Evolutionary conservation across 495 filamentous ascomycete species (phyloP).

Genomic region (Trichocladium uniseriatum): DNA sequence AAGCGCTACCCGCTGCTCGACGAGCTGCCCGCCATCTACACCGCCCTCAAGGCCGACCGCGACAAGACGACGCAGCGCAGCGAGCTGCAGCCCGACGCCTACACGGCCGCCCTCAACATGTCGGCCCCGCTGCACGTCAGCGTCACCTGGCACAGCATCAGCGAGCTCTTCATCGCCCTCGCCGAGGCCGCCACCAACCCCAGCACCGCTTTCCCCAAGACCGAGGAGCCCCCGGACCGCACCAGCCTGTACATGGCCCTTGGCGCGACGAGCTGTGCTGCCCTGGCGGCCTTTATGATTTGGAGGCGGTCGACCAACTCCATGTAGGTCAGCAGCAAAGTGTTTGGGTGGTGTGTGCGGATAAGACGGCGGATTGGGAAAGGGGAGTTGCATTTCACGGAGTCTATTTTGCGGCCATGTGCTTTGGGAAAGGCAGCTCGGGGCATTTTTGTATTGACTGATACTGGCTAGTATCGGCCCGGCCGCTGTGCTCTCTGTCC

Average conservation of each 20-base stretch:
- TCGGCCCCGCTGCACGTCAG: conserved; percentile 86
- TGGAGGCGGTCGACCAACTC: conserved; percentile 42
- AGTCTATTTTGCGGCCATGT: too few relatives aligned
- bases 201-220: conserved; percentile 76
- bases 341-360: too few relatives aligned
- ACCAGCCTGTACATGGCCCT: conserved; percentile 78
- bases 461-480: not conserved
- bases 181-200: conserved; percentile 90
- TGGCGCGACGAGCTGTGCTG: conserved; percentile 70
- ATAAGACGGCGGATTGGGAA: not conserved
- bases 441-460: too few relatives aligned
- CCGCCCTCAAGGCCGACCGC: conserved; percentile 84
- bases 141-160: conserved; percentile 81
- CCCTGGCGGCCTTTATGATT: conserved; percentile 69
- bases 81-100: conserved; percentile 87
- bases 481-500: not conserved
- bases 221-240: conserved; percentile 73
- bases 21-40: conserved; percentile 78
- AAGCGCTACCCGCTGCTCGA: conserved; percentile 71
- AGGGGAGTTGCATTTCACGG: not conserved
- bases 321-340: too few relatives aligned
- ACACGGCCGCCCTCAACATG: conserved; percentile 72
- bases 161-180: conserved; percentile 75
- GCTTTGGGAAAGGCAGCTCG: too few relatives aligned
- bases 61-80: conserved; percentile 90